A percentile compares a stretch with the other conserved stretches of the same genome.
Evolutionary conservation across 2,329 filamentous ascomycete genomes (phyloP).

Genomic region (Beauveria sp.): DNA sequence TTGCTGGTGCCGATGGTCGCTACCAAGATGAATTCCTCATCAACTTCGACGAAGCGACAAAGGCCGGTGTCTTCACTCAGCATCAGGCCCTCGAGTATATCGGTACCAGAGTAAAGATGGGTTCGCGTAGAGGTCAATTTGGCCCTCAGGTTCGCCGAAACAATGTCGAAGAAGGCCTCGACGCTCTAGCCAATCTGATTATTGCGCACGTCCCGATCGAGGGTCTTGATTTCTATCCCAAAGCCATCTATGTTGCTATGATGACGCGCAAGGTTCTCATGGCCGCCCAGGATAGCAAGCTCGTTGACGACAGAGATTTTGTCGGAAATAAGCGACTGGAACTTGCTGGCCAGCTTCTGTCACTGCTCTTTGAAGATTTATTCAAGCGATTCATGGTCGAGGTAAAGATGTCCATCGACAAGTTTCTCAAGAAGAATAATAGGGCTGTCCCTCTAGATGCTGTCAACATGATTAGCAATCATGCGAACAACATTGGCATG

Average conservation of each 20-base stretch:
- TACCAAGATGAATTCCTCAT: conserved; percentile 94
- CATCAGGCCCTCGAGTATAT: conserved; percentile 94
- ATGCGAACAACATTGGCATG: conserved; percentile 79
- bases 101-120: conserved; percentile 80
- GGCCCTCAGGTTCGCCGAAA: conserved; percentile 59
- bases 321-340: conserved; percentile 96
- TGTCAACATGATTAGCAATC: conserved; percentile 71
- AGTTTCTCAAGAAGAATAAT: conserved; percentile 89
- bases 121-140: conserved; percentile 53
- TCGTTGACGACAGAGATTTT: conserved; percentile 95
- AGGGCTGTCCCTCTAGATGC: conserved; percentile 84
- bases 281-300: conserved; percentile 78
- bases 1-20: conserved; percentile 75
- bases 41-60: conserved; percentile 89
- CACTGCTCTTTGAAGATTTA: conserved; percentile 89
- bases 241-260: conserved; percentile 90
- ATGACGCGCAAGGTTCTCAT: conserved; percentile 96
- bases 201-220: conserved; percentile 91
- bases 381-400: conserved; percentile 93
- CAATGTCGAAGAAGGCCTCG: conserved; percentile 82
- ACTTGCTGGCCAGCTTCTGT: conserved; percentile 86
- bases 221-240: conserved; percentile 91
- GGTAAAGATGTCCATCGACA: conserved; percentile 90
- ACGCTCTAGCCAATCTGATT: conserved; percentile 85
- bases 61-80: conserved; percentile 80